Percentiles rank a stretch among this genome's conserved stretches.
These are phyloP conservation scores for Candida ficus DNA, from an alignment of 805 yeast genomes.

Conservation along the genomic window DNA sequence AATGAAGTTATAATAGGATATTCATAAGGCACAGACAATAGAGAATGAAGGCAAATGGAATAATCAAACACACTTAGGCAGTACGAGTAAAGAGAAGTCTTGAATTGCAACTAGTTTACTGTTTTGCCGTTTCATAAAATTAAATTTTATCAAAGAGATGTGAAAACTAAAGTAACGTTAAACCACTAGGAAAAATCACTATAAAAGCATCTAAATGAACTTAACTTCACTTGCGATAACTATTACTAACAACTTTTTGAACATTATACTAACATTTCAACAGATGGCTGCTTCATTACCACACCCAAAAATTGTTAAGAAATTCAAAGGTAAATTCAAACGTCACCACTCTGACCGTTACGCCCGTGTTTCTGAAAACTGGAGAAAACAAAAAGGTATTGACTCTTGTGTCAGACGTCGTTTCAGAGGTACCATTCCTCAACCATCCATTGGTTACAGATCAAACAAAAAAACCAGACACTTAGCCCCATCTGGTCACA, in stretches of 20 bases:
- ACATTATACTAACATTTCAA: constrained; percentile 21
- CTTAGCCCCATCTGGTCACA: constrained; percentile 97
- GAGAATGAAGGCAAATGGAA: no score
- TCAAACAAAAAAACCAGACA: constrained; percentile 98
- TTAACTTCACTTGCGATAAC: not conserved
- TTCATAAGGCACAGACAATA: no score
- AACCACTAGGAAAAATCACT: no score
- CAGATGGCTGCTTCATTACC: constrained; percentile 95
- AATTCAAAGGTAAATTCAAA: constrained; percentile 98
- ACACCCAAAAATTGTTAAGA: constrained; percentile 99
- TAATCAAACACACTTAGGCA: no score
- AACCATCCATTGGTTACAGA: constrained; percentile 99
- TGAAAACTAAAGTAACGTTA: not conserved
- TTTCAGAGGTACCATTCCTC: constrained; percentile 98
- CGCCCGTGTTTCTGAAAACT: constrained; percentile 95
- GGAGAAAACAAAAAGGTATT: constrained; percentile 99
- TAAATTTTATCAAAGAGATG: not conserved
- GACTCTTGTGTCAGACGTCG: constrained; percentile 99
- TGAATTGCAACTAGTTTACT: no score
- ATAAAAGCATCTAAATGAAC: no score
- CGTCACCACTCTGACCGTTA: constrained; percentile 99
- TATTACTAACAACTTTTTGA: not conserved
- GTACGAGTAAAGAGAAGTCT: no score
- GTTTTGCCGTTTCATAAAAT: no score
- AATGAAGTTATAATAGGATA: no score